Evolutionary conservation across 2,329 filamentous ascomycete genomes (phyloP).

Genomic region (Alternaria sp.): DNA sequence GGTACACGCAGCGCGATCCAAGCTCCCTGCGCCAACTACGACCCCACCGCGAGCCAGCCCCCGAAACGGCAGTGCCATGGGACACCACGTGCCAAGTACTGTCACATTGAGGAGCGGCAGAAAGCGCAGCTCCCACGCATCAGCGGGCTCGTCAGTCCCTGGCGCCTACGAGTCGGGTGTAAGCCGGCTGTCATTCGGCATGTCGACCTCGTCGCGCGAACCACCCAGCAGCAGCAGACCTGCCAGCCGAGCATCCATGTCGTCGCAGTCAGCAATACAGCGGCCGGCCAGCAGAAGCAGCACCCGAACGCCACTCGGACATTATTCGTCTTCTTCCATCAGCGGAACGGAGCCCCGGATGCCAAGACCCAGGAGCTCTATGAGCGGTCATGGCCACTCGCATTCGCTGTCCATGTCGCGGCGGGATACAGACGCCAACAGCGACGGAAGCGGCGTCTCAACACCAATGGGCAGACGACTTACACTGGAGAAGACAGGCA

Average conservation of each 20-base stretch:
- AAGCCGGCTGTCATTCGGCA: conserved; percentile 60
- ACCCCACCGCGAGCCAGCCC: conserved; percentile 86
- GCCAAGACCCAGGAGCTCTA: conserved; percentile 71
- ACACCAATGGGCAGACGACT: conserved; percentile 56
- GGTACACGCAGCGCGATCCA: conserved; percentile 89
- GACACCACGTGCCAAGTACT: conserved; percentile 58
- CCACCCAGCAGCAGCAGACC: conserved; percentile 66
- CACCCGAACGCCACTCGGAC: conserved; percentile 68
- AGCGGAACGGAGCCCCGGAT: conserved; percentile 52
- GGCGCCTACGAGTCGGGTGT: conserved; percentile 38
- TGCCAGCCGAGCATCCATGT: conserved; percentile 68
- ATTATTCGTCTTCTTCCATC: conserved; percentile 58
- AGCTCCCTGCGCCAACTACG: conserved; percentile 79
- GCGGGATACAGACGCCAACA: conserved; percentile 58
- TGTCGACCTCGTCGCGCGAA: conserved; percentile 38
- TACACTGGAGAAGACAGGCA: conserved; percentile 55
- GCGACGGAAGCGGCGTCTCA: conserved; percentile 44
- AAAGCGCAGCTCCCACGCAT: conserved; percentile 67
- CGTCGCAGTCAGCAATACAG: conserved; percentile 29
- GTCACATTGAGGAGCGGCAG: conserved; percentile 70
- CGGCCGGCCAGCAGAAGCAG: conserved; percentile 70
- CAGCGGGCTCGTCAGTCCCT: conserved; percentile 46
- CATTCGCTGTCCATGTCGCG: conserved; percentile 41
- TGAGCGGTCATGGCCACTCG: conserved; percentile 58
- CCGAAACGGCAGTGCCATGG: conserved; percentile 60